Conservation (phyloP, 129 eudicot genomes). For the carrot (Daucus carota) region DH1_v3.0 NC_030388.2:30695501-30696000, state of each 20-base stretch:
- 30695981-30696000: too few relatives aligned
- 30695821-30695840: neutral
- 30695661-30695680: too few relatives aligned
- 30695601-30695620: too few relatives aligned
- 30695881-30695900: neutral
- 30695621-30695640: neutral
- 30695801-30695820: conserved; percentile 18
- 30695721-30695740: conserved; percentile 34
- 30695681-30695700: too few relatives aligned
- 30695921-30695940: too few relatives aligned
- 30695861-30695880: neutral
- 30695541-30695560: neutral
- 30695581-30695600: too few relatives aligned
- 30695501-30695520: too few relatives aligned
- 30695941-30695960: too few relatives aligned
- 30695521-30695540: too few relatives aligned
- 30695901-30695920: neutral
- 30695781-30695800: conserved; percentile 69
- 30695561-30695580: neutral
- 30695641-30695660: conserved; percentile 23
- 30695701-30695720: conserved; percentile 23
- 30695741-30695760: neutral
- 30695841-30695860: neutral
- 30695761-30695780: conserved; percentile 45
- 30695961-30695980: too few relatives aligned